Evolutionary conservation across 176 grass and related monocot species (phyloP).

Genomic region (Zea luxurians): DNA sequence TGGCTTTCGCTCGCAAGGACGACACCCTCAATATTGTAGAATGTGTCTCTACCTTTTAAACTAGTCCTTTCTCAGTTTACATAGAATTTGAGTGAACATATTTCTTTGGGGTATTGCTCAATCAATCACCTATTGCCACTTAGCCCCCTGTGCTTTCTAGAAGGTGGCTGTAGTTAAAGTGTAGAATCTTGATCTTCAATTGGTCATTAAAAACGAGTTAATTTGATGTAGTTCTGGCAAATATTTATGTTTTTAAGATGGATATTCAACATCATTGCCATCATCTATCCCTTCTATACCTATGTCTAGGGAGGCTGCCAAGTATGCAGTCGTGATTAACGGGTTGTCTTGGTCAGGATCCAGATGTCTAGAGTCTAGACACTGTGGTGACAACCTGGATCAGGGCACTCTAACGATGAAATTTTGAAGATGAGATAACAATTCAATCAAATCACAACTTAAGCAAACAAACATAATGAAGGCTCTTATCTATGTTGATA

Average conservation of each 20-base stretch:
- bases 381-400: not conserved
- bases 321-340: not conserved
- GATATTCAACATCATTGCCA: not conserved
- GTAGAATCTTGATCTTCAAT: not conserved
- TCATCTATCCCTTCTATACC: not conserved
- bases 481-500: constrained; percentile 9
- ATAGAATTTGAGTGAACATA: not conserved
- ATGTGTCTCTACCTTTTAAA: not conserved
- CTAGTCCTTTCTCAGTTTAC: not conserved
- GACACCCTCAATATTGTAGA: too few relatives aligned
- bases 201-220: not conserved
- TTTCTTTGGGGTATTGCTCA: not conserved
- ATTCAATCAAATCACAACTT: not conserved
- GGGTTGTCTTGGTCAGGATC: not conserved
- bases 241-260: not conserved
- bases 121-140: not conserved
- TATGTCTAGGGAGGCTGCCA: not conserved
- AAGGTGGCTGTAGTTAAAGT: not conserved
- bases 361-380: not conserved
- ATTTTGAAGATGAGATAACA: not conserved
- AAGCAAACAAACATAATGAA: not conserved
- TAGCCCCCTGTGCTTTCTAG: not conserved
- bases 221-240: not conserved
- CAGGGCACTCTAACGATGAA: not conserved
- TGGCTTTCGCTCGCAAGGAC: too few relatives aligned